Conservation (phyloP, 2,329 filamentous ascomycete species). For the Aureobasidium lini region DNA sequence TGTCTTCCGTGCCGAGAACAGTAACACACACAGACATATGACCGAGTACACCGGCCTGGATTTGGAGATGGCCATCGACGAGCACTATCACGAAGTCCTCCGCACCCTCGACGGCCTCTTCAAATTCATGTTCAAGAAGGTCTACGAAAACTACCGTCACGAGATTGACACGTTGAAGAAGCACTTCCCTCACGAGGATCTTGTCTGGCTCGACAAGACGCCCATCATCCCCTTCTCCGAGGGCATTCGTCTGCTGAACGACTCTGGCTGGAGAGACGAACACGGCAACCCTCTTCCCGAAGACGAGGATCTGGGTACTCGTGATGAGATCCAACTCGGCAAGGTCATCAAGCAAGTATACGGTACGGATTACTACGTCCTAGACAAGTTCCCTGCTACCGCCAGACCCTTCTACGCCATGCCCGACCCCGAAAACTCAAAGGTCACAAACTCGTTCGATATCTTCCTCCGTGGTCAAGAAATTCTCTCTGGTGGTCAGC, state of each 20-base stretch:
- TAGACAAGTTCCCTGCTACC: slow-evolving; percentile 83
- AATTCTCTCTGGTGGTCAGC: slow-evolving; percentile 85
- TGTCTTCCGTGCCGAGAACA: slow-evolving; percentile 91
- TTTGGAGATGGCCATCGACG: slow-evolving; percentile 84
- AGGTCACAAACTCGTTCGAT: slow-evolving; percentile 85
- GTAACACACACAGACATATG: slow-evolving; percentile 88
- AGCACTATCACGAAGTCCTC: slow-evolving; percentile 84
- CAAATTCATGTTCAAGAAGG: slow-evolving; percentile 67
- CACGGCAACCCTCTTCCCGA: slow-evolving; percentile 63
- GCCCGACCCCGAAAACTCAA: slow-evolving; percentile 64
- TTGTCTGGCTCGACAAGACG: slow-evolving; percentile 81
- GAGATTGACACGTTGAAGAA: slow-evolving; percentile 75
- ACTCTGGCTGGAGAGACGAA: slow-evolving; percentile 68
- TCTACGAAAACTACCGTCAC: slow-evolving; percentile 60
- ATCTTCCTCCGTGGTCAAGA: slow-evolving; percentile 92
- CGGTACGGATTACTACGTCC: slow-evolving; percentile 82
- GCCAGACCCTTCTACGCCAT: slow-evolving; percentile 90
- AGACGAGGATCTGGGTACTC: slow-evolving; percentile 74
- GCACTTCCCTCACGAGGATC: slow-evolving; percentile 78
- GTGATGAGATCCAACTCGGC: slow-evolving; percentile 80
- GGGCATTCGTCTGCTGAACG: slow-evolving; percentile 71
- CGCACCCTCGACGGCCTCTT: slow-evolving; percentile 70
- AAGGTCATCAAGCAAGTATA: slow-evolving; percentile 80
- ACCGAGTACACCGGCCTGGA: slow-evolving; percentile 92
- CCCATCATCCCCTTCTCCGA: slow-evolving; percentile 74